Evolutionary conservation across 2,329 filamentous ascomycete genomes (phyloP).

Genomic region (Alternaria viburni): DNA sequence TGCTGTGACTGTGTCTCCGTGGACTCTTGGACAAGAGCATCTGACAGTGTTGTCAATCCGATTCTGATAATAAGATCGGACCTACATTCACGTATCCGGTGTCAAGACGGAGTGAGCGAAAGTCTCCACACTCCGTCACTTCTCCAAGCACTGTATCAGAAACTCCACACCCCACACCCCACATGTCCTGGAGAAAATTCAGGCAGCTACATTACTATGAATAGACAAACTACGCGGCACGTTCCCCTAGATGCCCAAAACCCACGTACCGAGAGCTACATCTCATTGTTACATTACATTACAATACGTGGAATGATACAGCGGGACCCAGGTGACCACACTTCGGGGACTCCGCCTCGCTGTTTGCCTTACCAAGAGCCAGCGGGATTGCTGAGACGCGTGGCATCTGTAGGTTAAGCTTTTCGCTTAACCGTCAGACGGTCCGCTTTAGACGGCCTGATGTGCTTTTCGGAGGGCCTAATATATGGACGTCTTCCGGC

Average conservation of each 20-base stretch:
- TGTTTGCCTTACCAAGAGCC: conserved; percentile 12
- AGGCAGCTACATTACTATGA: neutral
- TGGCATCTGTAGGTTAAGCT: conserved; percentile 6
- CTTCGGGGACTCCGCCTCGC: conserved; percentile 8
- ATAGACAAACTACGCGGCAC: neutral
- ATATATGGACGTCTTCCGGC: neutral
- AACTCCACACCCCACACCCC: neutral
- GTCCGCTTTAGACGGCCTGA: neutral
- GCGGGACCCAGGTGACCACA: neutral
- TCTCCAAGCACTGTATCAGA: neutral
- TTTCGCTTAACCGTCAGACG: conserved; percentile 3
- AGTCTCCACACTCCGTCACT: neutral
- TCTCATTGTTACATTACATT: neutral
- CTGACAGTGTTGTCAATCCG: neutral
- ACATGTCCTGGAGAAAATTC: neutral
- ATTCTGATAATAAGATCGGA: neutral
- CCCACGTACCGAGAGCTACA: neutral
- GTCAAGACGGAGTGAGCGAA: neutral
- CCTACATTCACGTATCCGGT: neutral
- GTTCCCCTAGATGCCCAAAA: neutral
- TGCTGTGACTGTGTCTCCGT: accelerated
- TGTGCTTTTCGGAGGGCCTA: neutral
- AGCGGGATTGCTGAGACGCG: neutral
- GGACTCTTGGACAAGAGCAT: neutral
- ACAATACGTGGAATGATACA: neutral